Evolutionary conservation across 768 basidiomycete species (phyloP), one percentile per base, ranked within the genome.

Genomic region (Cystobasidium ongulense): DNA sequence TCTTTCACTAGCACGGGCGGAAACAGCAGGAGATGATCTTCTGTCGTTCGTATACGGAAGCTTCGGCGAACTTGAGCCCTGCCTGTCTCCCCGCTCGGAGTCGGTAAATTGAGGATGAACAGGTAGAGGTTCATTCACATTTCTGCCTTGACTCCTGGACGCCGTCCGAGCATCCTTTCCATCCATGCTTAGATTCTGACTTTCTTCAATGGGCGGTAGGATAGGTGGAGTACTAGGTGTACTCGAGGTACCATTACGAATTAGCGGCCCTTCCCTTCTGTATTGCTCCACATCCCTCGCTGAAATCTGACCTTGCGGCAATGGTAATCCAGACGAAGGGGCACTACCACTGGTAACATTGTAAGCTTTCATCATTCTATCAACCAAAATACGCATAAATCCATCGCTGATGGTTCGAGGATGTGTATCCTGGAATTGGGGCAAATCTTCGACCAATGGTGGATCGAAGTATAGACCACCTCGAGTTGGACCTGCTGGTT

Each of bases 381-480:
- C 41, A 8, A 52, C 36, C 29, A 73, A 63, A 8, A 54, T 52
- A 29, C 73, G 29, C 43, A 52, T 33, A 33, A 68, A 68, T 31
- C 38, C 29, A 41, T 33, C 46, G 21, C 53, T 52, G 5, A 74
- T 72, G 15, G n/a, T 54, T 5, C 33, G 11, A 50, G 73, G 52
- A 25, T 50, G 52, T n/a, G 27, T 70, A 21, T 74, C 65, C 23
- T 68, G 33, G 21, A 31, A 61, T 33, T 25, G 23, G 13, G 63
- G 63, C 27, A 74, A 35, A 36, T 65, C 64, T 54, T 74, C 73
- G 7, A 68, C 50, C 13, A 70, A 43, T 15, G 25, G 11, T 18
- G 65, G 39, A 15, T 74, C 63, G 50, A 74, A 74, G 38, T 66
- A 74, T 5, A 74, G 65, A 23, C 66, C 38, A 27, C 65, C 73